Evolutionary conservation across 2,329 filamentous ascomycete species (phyloP), one percentile per base, ranked within the genome.

Genomic region (Penicillium sp.): DNA sequence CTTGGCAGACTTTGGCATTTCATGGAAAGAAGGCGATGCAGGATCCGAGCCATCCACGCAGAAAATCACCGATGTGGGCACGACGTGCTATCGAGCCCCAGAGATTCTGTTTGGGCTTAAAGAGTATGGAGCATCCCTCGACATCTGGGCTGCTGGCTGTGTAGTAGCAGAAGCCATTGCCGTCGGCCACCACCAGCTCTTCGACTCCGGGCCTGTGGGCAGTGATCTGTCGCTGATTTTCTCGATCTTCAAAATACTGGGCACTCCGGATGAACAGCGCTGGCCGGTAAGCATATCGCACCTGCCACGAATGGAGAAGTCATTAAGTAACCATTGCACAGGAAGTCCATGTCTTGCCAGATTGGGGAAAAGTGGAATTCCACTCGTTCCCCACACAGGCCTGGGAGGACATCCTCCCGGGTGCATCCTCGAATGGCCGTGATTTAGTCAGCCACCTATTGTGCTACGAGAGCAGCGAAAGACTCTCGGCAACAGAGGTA

Each of bases 51-150:
- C 81, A 1, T 63, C 74, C 8, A 66, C 80, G 47, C 62, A 75
- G 48, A 97, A 97, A 69, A 85, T 95, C 45, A 84, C 93, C 7
- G 94, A 98, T 65, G 87, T 98, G 24, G 93, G 93, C 32, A 97
- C 91, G 1, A 91, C 90, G 0, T 81, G 86, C 43, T 98, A 98
- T 70, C 82, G 94, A 19, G 80, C 91, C 0, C 93, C 93, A 0
- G 94, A 98, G 64, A 79, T 90, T 1, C 75, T 98, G 6, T 97
- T 98, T 64, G 93, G 89, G 0, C 78, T 90, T 66, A 81, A 77
- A 43, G 72, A 75, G 0, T 98, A 98, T 63, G 79, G 77, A 2
- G 67, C 79, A 0, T 75, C 79, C 8, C 77, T 97, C 3, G 93
- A 98, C 67, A 82, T 97, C 70, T 98, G 94, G 93, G 86, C 83